A percentile compares a stretch with the other conserved stretches of the same genome.
Evolutionary conservation across 768 basidiomycete species (phyloP).

Genomic region (Suillus brevipes): DNA sequence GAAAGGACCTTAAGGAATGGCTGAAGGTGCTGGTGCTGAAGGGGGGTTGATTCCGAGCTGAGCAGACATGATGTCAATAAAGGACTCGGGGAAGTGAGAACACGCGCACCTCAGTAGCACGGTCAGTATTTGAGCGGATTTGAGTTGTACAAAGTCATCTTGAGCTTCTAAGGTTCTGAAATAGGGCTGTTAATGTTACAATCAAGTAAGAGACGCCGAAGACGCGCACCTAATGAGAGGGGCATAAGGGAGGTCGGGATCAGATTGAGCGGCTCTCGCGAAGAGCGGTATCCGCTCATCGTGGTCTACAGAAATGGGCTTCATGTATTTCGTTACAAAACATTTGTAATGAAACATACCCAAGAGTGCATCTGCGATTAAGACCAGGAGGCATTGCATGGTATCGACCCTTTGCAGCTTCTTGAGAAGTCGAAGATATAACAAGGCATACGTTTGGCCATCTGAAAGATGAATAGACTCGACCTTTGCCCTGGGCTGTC

Average conservation of each 20-base stretch:
- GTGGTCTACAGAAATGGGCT: conserved; percentile 54
- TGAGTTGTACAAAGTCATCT: conserved; percentile 96
- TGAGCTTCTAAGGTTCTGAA: conserved; percentile 75
- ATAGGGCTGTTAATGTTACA: conserved; percentile 11
- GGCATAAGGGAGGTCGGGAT: conserved; percentile 77
- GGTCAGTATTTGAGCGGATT: conserved; percentile 84
- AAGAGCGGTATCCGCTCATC: conserved; percentile 86
- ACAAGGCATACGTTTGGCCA: conserved; percentile 76
- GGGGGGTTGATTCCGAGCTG: conserved; percentile 51
- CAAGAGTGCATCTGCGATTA: conserved; percentile 85
- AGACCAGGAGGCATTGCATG: conserved; percentile 81
- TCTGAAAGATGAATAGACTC: conserved; percentile 83
- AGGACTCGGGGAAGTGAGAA: conserved; percentile 17
- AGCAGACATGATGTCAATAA: conserved; percentile 4
- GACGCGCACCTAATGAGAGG: conserved; percentile 68
- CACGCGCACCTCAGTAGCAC: conserved; percentile 67
- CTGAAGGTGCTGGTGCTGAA: conserved; percentile 53
- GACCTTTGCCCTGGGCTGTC: conserved; percentile 69
- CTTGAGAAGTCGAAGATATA: conserved; percentile 89
- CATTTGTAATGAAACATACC: conserved; percentile 45
- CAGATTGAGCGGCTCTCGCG: conserved; percentile 55
- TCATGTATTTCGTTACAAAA: neutral
- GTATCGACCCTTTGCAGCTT: conserved; percentile 83
- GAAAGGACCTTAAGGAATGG: conserved; percentile 64
- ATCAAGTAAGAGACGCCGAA: neutral